These are phyloP conservation scores for Monosiga brevicollis DNA, from an alignment of 78 protist genomes.

Conservation along the genomic window DNA sequence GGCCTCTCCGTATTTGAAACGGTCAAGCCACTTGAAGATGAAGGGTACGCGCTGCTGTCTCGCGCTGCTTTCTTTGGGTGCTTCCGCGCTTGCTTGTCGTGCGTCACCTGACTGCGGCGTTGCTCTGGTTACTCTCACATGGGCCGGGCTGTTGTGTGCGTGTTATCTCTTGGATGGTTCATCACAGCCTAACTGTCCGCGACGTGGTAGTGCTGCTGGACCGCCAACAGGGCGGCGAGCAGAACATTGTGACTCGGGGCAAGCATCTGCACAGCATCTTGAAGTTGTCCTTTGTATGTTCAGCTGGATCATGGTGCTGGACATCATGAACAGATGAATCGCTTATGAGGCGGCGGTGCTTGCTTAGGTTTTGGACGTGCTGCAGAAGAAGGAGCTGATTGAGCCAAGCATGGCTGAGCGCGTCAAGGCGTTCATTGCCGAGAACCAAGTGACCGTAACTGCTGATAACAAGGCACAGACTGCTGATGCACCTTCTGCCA, in stretches of 20 bases:
- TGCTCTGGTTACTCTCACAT: too few relatives aligned
- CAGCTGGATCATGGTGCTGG: too few relatives aligned
- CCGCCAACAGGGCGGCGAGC: conserved; percentile 65
- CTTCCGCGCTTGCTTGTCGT: too few relatives aligned
- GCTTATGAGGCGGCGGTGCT: conserved; percentile 10
- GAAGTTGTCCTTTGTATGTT: too few relatives aligned
- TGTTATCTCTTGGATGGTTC: too few relatives aligned
- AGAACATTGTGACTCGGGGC: conserved; percentile 28
- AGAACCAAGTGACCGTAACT: conserved; percentile 25
- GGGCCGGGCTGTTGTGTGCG: too few relatives aligned
- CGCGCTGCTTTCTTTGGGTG: too few relatives aligned
- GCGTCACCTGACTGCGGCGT: too few relatives aligned
- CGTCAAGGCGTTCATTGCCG: conserved; percentile 29
- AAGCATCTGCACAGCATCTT: conserved; percentile 31
- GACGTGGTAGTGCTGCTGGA: conserved; percentile 66
- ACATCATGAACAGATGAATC: too few relatives aligned
- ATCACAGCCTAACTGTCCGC: conserved; percentile 33
- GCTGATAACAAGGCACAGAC: too few relatives aligned
- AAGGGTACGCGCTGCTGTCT: conserved; percentile 6
- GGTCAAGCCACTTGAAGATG: conserved; percentile 37
- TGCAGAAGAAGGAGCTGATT: conserved; percentile 22
- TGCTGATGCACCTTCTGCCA: too few relatives aligned
- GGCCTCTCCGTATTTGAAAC: conserved; percentile 65
- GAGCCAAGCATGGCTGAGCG: conserved; percentile 12
- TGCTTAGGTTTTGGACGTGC: conserved; percentile 24